Percentiles rank a stretch among this genome's conserved stretches.
Conservation (phyloP, 495 filamentous ascomycete species). For the Penicillium odoratum region DNA sequence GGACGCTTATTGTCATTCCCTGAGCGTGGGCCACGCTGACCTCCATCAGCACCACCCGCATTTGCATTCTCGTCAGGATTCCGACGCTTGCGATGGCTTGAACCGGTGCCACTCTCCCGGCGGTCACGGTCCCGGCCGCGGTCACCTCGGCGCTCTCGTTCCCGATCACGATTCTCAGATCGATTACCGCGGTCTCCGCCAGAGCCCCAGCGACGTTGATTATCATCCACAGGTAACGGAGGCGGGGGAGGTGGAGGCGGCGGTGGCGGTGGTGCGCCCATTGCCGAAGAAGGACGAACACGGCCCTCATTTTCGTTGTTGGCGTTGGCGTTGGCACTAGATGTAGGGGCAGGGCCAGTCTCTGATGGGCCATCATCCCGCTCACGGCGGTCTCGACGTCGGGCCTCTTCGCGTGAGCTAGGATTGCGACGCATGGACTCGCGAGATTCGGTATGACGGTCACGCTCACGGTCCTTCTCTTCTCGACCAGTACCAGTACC, state of each 20-base stretch:
- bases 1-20: slow-evolving; percentile 47
- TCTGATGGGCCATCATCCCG: slow-evolving; percentile 24
- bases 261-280: slow-evolving; percentile 34
- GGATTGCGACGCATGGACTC: slow-evolving; percentile 36
- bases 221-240: slow-evolving; percentile 30
- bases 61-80: slow-evolving; percentile 30
- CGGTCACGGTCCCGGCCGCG: slow-evolving; percentile 43
- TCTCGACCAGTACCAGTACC: slow-evolving; percentile 30
- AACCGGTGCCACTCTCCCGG: slow-evolving; percentile 32
- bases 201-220: slow-evolving; percentile 35
- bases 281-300: slow-evolving; percentile 39
- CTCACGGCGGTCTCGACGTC: slow-evolving; percentile 46
- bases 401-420: slow-evolving; percentile 40
- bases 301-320: slow-evolving; percentile 42
- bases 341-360: slow-evolving; percentile 9
- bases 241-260: slow-evolving; percentile 37
- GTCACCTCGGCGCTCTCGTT: slow-evolving; percentile 41
- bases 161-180: slow-evolving; percentile 40
- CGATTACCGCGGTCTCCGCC: slow-evolving; percentile 37
- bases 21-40: slow-evolving; percentile 37
- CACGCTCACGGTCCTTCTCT: slow-evolving; percentile 29
- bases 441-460: slow-evolving; percentile 27
- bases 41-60: slow-evolving; percentile 33
- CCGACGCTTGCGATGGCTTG: slow-evolving; percentile 43
- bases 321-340: slow-evolving; percentile 5